A percentile compares a stretch with the other conserved stretches of the same genome.
Conservation (phyloP, 2,329 filamentous ascomycete species). For the Talaromyces albobiverticillius region DNA sequence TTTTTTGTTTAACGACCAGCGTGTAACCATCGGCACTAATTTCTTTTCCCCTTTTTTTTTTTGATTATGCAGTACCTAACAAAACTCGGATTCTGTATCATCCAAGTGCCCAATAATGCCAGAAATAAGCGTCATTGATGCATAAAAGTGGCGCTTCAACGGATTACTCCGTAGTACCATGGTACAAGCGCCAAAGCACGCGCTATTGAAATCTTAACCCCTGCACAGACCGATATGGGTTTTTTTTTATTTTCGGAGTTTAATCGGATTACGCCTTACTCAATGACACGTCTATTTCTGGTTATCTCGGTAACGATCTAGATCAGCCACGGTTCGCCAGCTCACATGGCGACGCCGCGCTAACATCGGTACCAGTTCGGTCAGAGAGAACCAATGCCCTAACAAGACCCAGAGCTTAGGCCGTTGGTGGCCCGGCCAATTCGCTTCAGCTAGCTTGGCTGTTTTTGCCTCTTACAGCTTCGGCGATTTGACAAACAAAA, state of each 20-base stretch:
- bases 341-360: neutral
- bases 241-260: neutral
- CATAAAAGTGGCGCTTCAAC: neutral
- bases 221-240: neutral
- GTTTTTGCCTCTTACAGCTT: too few relatives aligned
- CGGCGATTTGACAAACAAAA: too few relatives aligned
- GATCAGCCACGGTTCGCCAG: conserved; percentile 5
- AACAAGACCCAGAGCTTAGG: too few relatives aligned
- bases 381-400: too few relatives aligned
- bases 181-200: neutral
- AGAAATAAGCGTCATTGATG: neutral
- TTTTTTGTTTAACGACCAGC: neutral
- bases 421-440: too few relatives aligned
- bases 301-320: neutral
- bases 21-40: neutral
- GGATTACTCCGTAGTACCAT: neutral
- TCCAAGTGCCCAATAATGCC: neutral
- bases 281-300: neutral
- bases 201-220: neutral
- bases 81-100: neutral
- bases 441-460: too few relatives aligned
- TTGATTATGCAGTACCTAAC: neutral
- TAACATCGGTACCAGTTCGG: too few relatives aligned
- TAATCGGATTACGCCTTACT: neutral
- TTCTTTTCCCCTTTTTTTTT: neutral